Evolutionary conservation across 202 grass and related monocot species (phyloP).

Genomic region (Cymbopogon flexuosus): DNA sequence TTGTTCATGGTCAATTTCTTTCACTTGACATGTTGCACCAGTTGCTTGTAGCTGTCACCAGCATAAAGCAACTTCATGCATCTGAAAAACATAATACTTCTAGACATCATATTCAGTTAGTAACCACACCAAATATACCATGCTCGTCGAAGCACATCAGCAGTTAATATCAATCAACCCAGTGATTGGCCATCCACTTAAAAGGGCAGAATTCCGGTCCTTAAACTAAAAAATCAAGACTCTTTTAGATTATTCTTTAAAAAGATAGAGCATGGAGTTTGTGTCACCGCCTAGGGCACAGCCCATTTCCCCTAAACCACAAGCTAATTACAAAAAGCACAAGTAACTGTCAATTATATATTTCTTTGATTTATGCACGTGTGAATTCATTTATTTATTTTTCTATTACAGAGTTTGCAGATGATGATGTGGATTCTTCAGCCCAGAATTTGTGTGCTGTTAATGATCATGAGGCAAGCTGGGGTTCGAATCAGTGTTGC

Average conservation of each 20-base stretch:
- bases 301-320: not conserved
- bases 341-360: not conserved
- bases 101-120: not conserved
- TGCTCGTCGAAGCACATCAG: not conserved
- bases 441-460: conserved; percentile 29
- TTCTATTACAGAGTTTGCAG: conserved; percentile 31
- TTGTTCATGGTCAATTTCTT: not conserved
- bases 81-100: not conserved
- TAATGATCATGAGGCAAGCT: conserved; percentile 40
- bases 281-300: not conserved
- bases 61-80: not conserved
- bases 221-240: not conserved
- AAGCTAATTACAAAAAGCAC: not conserved
- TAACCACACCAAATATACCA: not conserved
- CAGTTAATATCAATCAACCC: not conserved
- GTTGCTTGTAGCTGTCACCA: conserved; percentile 13
- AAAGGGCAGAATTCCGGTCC: not conserved
- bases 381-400: conserved; percentile 18
- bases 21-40: not conserved
- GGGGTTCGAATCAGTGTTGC: conserved; percentile 39
- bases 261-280: not conserved
- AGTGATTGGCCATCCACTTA: not conserved
- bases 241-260: not conserved
- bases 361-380: not conserved
- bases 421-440: conserved; percentile 23